Evolutionary conservation across 768 basidiomycete species (phyloP), one percentile per base, ranked within the genome.

Genomic region (Leccinum pellstonianum): DNA sequence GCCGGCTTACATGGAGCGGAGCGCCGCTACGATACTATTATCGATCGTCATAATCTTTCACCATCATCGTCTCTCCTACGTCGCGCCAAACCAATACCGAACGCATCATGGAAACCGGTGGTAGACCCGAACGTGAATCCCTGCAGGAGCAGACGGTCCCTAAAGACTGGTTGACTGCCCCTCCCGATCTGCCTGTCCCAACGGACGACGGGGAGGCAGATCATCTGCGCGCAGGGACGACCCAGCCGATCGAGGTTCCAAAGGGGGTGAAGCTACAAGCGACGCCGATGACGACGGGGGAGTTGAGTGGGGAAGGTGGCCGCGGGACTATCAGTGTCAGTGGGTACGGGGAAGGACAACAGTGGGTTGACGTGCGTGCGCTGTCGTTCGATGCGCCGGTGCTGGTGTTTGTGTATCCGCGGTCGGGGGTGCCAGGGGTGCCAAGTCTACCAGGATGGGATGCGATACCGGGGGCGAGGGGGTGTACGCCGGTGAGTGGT

Each of bases 341-440:
- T 47, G 48, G 48, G 25, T 5, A 25, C 3, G 48, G 6, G 10
- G 4, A 1, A 29, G 3, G 9, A 52, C 35, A 17, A 41, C 14
- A 25, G 5, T 23, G 11, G 14, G 53, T 66, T 46, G 61, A 70
- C 21, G 54, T 70, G 4, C 46, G 49, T 0, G 50, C 35, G 14
- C 17, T 64, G 6, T 68, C 67, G 43, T 63, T 70, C 47, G 48
- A 62, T 8, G 29, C 25, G 6, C 68, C 62, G 0, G 62, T 71
- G 14, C n/a, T 70, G n/a, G 60, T 66, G 49, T 71, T 71, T 21
- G 60, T 61, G 12, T 70, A 66, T 47, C 69, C 70, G 4, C 55
- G 62, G 37, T 64, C 64, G n/a, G 68, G 69, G 8, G 41, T 19
- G 25, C 66, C 64, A 2, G 57, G 66, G 2, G 47, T 64, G 3